These are phyloP conservation scores for Adansonia gregorii DNA, from an alignment of 441 rosid genomes.

Conservation along the genomic window DNA sequence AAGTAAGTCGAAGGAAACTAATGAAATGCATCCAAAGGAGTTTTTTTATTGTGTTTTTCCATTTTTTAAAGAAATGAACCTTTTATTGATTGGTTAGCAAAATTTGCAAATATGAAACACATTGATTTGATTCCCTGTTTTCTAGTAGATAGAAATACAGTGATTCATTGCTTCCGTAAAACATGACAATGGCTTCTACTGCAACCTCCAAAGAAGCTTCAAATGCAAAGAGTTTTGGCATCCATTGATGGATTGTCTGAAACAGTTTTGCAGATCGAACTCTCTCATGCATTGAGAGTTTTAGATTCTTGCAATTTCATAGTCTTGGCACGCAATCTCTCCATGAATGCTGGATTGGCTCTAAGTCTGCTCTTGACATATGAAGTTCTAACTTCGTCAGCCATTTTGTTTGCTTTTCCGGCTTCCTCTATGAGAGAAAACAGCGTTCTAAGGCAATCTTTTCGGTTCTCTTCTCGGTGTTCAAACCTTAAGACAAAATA, in stretches of 20 bases:
- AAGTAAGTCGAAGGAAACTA: too few species aligned
- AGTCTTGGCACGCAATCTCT: constrained; percentile 69
- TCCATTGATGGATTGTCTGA: not conserved
- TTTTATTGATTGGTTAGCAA: not conserved
- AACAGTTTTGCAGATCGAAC: not conserved
- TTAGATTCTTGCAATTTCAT: constrained; percentile 40
- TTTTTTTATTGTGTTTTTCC: too few species aligned
- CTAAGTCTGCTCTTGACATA: constrained; percentile 77
- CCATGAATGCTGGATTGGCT: constrained; percentile 85
- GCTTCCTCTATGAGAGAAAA: constrained; percentile 81
- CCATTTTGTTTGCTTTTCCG: constrained; percentile 74
- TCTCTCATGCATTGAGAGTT: constrained; percentile 43
- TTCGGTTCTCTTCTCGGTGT: constrained; percentile 89
- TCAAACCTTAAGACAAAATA: constrained; percentile 64
- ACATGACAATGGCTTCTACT: not conserved
- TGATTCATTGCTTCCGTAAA: not conserved
- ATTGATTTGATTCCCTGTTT: not conserved
- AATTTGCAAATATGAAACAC: not conserved
- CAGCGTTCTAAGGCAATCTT: constrained; percentile 86
- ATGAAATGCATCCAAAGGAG: too few species aligned
- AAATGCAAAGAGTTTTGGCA: not conserved
- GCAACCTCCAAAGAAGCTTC: not conserved
- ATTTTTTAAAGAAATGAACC: not conserved
- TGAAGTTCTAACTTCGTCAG: constrained; percentile 67
- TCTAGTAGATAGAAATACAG: not conserved